Evolutionary conservation across 768 basidiomycete species (phyloP).

Genomic region (Agaricus sinodeliciosus): DNA sequence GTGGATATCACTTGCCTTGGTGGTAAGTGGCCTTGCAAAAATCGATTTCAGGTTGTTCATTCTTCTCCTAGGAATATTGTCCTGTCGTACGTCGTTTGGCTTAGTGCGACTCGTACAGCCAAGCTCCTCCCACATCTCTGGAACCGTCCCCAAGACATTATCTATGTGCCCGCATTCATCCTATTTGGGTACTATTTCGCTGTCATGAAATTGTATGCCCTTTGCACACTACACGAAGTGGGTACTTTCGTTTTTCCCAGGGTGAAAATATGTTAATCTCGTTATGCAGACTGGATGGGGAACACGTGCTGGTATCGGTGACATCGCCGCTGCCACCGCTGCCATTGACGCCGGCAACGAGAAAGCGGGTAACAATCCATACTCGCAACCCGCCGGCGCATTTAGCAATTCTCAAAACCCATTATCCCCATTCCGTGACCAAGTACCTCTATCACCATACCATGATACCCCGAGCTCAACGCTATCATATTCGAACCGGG

Average conservation of each 20-base stretch:
- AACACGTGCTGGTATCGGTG: constrained; percentile 90
- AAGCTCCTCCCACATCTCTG: constrained; percentile 84
- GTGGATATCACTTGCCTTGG: constrained; percentile 78
- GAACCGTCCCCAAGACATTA: constrained; percentile 66
- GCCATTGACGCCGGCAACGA: constrained; percentile 46
- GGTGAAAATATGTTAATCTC: background rate
- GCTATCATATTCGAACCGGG: constrained; percentile 17
- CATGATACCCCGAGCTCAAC: constrained; percentile 17
- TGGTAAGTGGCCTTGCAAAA: constrained; percentile 47
- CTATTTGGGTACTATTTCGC: constrained; percentile 92
- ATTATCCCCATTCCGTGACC: constrained; percentile 23
- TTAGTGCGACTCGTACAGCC: constrained; percentile 63
- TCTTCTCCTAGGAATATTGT: constrained; percentile 53
- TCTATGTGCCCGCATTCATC: constrained; percentile 82
- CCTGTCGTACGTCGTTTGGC: constrained; percentile 62
- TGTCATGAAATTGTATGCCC: constrained; percentile 89
- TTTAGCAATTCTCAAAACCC: constrained; percentile 11
- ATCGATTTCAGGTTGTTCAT: background rate
- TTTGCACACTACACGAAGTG: constrained; percentile 86
- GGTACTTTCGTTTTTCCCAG: constrained; percentile 14
- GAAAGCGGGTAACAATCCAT: constrained; percentile 21
- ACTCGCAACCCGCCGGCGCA: constrained; percentile 12
- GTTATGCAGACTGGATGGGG: constrained; percentile 79
- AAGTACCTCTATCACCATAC: constrained; percentile 20
- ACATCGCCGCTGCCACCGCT: constrained; percentile 69